phyloP scores from a whole-genome alignment of 2,329 filamentous ascomycete species.

The Sclerotinia borealis region DNA sequence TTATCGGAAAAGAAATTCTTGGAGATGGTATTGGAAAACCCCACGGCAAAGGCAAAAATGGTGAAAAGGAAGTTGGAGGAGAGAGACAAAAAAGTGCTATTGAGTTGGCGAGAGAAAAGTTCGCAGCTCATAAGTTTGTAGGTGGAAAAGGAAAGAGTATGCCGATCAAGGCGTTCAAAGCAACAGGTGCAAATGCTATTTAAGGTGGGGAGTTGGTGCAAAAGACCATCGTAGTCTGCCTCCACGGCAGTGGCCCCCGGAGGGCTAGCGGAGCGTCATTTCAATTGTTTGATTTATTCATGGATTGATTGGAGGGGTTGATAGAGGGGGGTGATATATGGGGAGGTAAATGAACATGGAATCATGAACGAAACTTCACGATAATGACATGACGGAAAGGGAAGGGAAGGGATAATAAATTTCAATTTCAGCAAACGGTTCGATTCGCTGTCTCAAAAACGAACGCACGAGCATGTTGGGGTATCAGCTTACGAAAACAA shows the following conservation, averaged over 20 bases:
- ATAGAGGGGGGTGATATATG: neutral
- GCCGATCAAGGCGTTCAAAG: slow-evolving; percentile 11
- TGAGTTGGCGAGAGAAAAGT: slow-evolving; percentile 30
- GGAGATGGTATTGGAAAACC: neutral
- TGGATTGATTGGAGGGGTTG: too few relatives aligned
- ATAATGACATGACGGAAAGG: neutral
- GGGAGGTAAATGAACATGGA: neutral
- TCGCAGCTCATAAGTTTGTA: slow-evolving; percentile 26
- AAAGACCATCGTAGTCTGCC: too few relatives aligned
- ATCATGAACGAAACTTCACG: neutral
- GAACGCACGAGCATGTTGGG: neutral
- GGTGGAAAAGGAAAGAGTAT: slow-evolving; percentile 12
- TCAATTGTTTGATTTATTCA: too few relatives aligned
- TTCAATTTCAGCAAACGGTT: neutral
- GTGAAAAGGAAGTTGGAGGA: slow-evolving; percentile 14
- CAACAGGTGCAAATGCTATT: slow-evolving; percentile 13
- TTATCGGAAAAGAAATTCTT: neutral
- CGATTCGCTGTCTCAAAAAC: neutral
- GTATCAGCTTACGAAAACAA: neutral
- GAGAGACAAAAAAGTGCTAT: slow-evolving; percentile 26
- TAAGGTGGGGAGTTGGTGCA: neutral
- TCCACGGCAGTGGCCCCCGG: too few relatives aligned
- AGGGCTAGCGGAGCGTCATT: too few relatives aligned
- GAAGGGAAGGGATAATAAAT: neutral
- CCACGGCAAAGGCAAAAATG: slow-evolving; percentile 10